Evolutionary conservation across 805 yeast genomes (phyloP).

Genomic region (Citeromyces matritensis): DNA sequence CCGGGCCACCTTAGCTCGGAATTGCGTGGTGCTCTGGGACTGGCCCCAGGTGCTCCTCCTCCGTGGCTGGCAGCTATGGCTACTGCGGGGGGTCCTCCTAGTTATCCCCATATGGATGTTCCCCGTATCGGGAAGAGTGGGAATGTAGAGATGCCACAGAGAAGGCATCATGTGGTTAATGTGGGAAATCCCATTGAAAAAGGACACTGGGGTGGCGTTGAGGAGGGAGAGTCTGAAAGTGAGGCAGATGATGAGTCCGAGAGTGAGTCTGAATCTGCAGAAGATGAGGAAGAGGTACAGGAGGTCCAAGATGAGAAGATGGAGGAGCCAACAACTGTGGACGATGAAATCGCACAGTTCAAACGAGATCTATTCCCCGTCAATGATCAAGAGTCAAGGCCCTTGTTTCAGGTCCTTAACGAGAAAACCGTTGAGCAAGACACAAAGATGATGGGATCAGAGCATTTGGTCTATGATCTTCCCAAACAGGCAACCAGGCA

Average conservation of each 20-base stretch:
- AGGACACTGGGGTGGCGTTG: conserved; percentile 16
- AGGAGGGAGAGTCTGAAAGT: conserved; percentile 14
- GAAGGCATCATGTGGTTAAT: conserved; percentile 8
- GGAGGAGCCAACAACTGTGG: not conserved
- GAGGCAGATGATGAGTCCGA: conserved; percentile 13
- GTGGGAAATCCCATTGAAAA: conserved; percentile 11
- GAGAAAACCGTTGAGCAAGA: not conserved
- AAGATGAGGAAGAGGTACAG: conserved; percentile 9
- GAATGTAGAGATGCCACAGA: not conserved
- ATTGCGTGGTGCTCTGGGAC: conserved; percentile 55
- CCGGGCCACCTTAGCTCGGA: conserved; percentile 61
- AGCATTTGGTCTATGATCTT: not conserved
- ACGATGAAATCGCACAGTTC: not conserved
- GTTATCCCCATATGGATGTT: conserved; percentile 51
- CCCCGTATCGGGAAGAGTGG: conserved; percentile 9
- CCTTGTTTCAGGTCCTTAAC: conserved; percentile 1
- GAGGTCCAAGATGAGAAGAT: conserved; percentile 7
- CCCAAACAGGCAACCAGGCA: not conserved
- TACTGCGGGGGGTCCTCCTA: conserved; percentile 69
- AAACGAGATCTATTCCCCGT: not conserved
- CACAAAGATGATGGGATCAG: conserved; percentile 1
- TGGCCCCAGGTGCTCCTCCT: conserved; percentile 41
- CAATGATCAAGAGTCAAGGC: not conserved
- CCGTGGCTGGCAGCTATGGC: conserved; percentile 74
- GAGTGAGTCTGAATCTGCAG: conserved; percentile 6